Evolutionary conservation across 1,284 basidiomycete species (phyloP).

Genomic region (Trichosporon sp.): DNA sequence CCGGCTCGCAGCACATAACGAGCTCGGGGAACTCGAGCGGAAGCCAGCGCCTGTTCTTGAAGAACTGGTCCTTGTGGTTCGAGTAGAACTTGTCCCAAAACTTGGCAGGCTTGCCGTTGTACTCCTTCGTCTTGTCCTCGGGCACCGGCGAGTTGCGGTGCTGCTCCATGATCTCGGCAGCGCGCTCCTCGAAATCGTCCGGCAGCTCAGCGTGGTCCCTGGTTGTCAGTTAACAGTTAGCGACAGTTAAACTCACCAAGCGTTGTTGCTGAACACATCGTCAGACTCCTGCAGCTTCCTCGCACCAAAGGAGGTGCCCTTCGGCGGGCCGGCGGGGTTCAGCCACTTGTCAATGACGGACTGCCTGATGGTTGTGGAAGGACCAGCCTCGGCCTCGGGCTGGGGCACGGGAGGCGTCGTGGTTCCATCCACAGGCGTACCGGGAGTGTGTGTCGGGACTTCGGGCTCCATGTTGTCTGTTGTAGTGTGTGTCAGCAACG

Average conservation of each 20-base stretch:
- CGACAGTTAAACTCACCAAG: slow-evolving; percentile 44
- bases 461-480: neutral
- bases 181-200: slow-evolving; percentile 70
- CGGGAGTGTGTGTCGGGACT: slow-evolving; percentile 6
- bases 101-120: slow-evolving; percentile 47
- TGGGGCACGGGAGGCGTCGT: slow-evolving; percentile 21
- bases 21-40: slow-evolving; percentile 89
- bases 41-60: slow-evolving; percentile 92
- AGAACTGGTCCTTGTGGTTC: slow-evolving; percentile 73
- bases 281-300: slow-evolving; percentile 48
- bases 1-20: slow-evolving; percentile 66
- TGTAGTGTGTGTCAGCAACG: neutral
- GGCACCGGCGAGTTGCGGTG: slow-evolving; percentile 72
- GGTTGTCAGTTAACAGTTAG: slow-evolving; percentile 11
- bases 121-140: slow-evolving; percentile 55
- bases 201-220: slow-evolving; percentile 87
- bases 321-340: slow-evolving; percentile 52
- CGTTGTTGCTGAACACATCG: slow-evolving; percentile 55
- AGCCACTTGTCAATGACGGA: slow-evolving; percentile 53
- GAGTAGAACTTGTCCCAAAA: slow-evolving; percentile 90
- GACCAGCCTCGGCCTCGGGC: slow-evolving; percentile 31
- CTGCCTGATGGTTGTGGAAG: slow-evolving; percentile 27
- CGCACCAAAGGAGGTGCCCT: slow-evolving; percentile 51
- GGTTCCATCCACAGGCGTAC: slow-evolving; percentile 13
- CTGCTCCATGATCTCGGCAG: slow-evolving; percentile 67